Conservation (phyloP, 805 yeast genomes). For the Barnettozyma sucrosica region DNA sequence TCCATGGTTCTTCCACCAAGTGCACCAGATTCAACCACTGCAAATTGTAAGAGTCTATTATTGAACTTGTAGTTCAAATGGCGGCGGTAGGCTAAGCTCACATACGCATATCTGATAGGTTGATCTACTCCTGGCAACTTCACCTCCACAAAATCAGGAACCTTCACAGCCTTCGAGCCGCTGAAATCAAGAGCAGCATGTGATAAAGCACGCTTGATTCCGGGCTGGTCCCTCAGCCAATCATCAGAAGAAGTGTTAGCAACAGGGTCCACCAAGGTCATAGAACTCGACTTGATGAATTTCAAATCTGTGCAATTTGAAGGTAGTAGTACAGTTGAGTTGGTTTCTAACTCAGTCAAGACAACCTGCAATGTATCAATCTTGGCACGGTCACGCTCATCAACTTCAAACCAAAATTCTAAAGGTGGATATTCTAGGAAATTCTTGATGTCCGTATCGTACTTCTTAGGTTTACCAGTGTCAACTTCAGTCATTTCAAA, state of each 20-base stretch:
- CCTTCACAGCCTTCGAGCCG: slow-evolving; percentile 30
- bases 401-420: slow-evolving; percentile 49
- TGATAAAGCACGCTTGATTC: slow-evolving; percentile 35
- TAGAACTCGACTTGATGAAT: slow-evolving; percentile 24
- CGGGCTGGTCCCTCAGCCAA: slow-evolving; percentile 34
- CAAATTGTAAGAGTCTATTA: slow-evolving; percentile 34
- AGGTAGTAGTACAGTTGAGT: slow-evolving; percentile 39
- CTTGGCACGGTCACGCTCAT: slow-evolving; percentile 31
- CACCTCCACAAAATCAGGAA: slow-evolving; percentile 36
- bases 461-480: not conserved
- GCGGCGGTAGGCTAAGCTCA: slow-evolving; percentile 37
- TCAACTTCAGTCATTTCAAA: slow-evolving; percentile 15
- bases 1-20: slow-evolving; percentile 51
- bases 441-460: slow-evolving; percentile 12
- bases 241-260: slow-evolving; percentile 10
- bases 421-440: slow-evolving; percentile 43
- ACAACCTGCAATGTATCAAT: slow-evolving; percentile 33
- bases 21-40: slow-evolving; percentile 50
- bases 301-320: slow-evolving; percentile 37
- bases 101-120: slow-evolving; percentile 39
- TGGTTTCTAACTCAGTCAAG: slow-evolving; percentile 41
- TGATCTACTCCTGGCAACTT: slow-evolving; percentile 31
- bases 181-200: slow-evolving; percentile 35
- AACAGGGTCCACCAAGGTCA: slow-evolving; percentile 12
- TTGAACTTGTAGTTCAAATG: slow-evolving; percentile 38